Percentiles rank a stretch among this genome's conserved stretches.
phyloP scores from a whole-genome alignment of 306 rosid genomes.

The Prunus padus region DNA sequence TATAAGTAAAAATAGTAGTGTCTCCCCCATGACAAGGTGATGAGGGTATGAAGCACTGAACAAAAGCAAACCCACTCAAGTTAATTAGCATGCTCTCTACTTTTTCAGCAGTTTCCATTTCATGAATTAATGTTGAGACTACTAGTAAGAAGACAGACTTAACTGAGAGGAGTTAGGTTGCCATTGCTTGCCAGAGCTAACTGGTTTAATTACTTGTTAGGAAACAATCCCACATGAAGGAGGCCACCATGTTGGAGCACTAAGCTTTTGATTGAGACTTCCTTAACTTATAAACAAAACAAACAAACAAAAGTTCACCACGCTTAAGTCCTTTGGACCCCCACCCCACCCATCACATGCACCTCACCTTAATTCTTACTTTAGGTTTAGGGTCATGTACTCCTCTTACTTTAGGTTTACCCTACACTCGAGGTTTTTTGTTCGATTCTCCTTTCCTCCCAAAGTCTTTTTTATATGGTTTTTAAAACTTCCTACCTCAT shows the following conservation, averaged over 20 bases:
- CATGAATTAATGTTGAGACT: too few relatives aligned
- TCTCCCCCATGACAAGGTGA: slow-evolving; percentile 7
- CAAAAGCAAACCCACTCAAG: slow-evolving; percentile 12
- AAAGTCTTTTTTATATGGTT: too few relatives aligned
- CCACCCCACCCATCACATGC: slow-evolving; percentile 42
- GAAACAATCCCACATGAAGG: slow-evolving; percentile 23
- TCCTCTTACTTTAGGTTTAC: not conserved
- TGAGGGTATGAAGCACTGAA: slow-evolving; percentile 29
- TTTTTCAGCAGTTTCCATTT: not conserved
- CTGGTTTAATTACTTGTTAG: slow-evolving; percentile 8
- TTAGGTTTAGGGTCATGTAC: not conserved
- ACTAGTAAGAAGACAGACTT: not conserved
- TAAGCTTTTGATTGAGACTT: slow-evolving; percentile 32
- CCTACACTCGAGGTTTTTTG: too few relatives aligned
- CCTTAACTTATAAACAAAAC: slow-evolving; percentile 16
- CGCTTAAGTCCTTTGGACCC: slow-evolving; percentile 23
- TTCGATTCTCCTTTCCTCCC: too few relatives aligned
- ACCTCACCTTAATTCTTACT: slow-evolving; percentile 20
- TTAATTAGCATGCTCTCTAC: not conserved
- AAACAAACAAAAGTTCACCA: not conserved
- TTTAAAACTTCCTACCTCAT: too few relatives aligned
- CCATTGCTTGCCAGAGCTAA: not conserved
- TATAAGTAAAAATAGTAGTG: too few relatives aligned
- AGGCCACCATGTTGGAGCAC: slow-evolving; percentile 24
- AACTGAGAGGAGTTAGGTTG: not conserved